Percentiles rank a stretch among this genome's conserved stretches.
Evolutionary conservation across 2,329 filamentous ascomycete genomes (phyloP).

Genomic region (Tolypocladium capitatum): DNA sequence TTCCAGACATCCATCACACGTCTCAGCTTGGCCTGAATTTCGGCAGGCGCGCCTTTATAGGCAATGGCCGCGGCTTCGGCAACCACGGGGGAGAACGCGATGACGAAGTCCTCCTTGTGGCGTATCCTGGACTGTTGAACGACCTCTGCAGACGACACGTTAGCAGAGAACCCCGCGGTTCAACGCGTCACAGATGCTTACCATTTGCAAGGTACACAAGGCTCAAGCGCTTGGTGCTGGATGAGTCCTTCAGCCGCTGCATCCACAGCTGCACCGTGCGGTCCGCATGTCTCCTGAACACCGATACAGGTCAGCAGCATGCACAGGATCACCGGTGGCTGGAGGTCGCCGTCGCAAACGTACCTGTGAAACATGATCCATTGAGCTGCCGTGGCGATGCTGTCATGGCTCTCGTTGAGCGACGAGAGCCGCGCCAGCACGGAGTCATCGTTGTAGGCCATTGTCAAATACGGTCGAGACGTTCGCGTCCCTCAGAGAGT

Average conservation of each 20-base stretch:
- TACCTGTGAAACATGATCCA: conserved; percentile 99
- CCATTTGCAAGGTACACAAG: conserved; percentile 92
- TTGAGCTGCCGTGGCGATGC: conserved; percentile 90
- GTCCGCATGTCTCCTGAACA: conserved; percentile 70
- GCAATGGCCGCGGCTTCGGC: conserved; percentile 82
- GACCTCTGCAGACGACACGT: conserved; percentile 51
- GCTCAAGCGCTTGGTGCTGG: conserved; percentile 74
- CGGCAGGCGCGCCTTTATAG: conserved; percentile 76
- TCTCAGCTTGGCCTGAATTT: conserved; percentile 77
- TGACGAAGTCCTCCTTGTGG: conserved; percentile 81
- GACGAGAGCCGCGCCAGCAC: conserved; percentile 90
- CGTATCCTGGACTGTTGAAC: conserved; percentile 91
- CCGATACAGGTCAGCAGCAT: conserved; percentile 3
- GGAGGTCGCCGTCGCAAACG: background rate
- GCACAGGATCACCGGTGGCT: background rate
- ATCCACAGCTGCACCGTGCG: conserved; percentile 87
- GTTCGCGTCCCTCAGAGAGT: background rate
- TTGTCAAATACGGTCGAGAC: conserved; percentile 21
- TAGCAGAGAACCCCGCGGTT: conserved; percentile 1
- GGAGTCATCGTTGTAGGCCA: conserved; percentile 94
- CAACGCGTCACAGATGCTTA: conserved; percentile 21
- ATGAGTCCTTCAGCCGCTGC: conserved; percentile 75
- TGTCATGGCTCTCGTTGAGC: conserved; percentile 94
- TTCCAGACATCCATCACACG: conserved; percentile 93
- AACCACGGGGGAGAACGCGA: conserved; percentile 82